Percentiles rank a stretch among this genome's conserved stretches.
Conservation (phyloP, 164 flowering plant species). For the Tetrastigma voinierianum region DNA sequence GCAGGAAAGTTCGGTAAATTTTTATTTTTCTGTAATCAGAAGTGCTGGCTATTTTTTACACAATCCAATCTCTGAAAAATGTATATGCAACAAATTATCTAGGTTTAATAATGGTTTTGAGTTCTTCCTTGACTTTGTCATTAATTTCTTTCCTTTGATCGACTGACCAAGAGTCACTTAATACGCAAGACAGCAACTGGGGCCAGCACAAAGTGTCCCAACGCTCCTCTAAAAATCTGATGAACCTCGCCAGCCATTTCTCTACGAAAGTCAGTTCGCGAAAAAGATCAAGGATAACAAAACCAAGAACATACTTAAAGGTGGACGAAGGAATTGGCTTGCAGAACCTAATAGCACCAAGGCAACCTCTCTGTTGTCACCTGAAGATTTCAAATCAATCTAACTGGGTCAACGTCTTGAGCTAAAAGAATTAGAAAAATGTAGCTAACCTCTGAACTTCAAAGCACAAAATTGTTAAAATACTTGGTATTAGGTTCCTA, state of each 20-base stretch:
- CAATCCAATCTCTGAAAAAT: constrained; percentile 2
- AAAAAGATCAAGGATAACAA: constrained; percentile 68
- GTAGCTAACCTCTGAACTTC: no score
- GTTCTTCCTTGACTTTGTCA: constrained; percentile 25
- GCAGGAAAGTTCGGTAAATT: no score
- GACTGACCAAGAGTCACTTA: constrained; percentile 32
- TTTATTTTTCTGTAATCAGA: no score
- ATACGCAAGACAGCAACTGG: constrained; percentile 79
- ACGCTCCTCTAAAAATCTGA: constrained; percentile 65
- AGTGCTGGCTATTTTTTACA: not conserved
- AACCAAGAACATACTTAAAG: constrained; percentile 68
- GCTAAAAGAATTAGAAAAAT: not conserved
- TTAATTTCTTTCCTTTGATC: constrained; percentile 20
- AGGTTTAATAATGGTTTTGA: constrained; percentile 16
- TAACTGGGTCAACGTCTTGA: not conserved
- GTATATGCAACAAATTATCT: not conserved
- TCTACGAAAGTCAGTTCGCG: constrained; percentile 77
- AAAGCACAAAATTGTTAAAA: no score
- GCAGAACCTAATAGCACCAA: constrained; percentile 59
- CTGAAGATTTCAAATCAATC: constrained; percentile 35
- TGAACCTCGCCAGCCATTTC: constrained; percentile 69
- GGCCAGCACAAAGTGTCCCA: constrained; percentile 80
- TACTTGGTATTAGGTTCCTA: no score
- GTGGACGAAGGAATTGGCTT: constrained; percentile 58
- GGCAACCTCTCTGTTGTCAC: constrained; percentile 83